Evolutionary conservation across 2,329 filamentous ascomycete genomes (phyloP), one percentile per base, ranked within the genome.

Genomic region (Ophiostoma himal-ulmi): DNA sequence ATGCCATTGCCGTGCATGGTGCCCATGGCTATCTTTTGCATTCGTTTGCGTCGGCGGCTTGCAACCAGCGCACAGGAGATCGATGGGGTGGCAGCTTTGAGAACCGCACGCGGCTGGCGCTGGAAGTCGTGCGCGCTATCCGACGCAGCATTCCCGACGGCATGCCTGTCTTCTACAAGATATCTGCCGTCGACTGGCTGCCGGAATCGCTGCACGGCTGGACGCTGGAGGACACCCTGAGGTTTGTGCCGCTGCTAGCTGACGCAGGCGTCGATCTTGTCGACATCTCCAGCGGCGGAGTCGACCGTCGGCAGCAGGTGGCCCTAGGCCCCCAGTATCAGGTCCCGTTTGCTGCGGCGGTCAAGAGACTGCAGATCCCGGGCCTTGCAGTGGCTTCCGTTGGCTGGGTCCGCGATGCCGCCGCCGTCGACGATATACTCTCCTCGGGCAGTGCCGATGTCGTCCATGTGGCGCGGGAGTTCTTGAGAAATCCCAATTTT

Each of bases 11-110:
- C 78, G 87, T 96, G 68, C 92, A 95, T 80, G 86, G 85, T 74
- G 92, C 91, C 0, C 92, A 95, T 75, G 91, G 92, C 0, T 95
- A 94, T 76, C 84, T 95, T 0, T 80, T 94, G 0, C 87, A 89
- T 75, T 80, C 82, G 1, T 95, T 94, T 81, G 72, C 93, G 3
- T 88, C 86, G 0, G 91, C 91, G 0, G 84, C 85, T 0, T 83
- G 83, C n/a, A 95, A 95, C 79, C 81, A 86, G 68, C 84, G 92
- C n/a, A 90, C 83, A 0, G 52, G 52, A 1, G 89, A 91, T 75
- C 76, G 83, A 71, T 92, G 91, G 75, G 89, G 89, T 30, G 89
- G 89, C 1, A 85, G 81, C 67, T 90, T 90, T 73, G 89, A 91
- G 80, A 94, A 94, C 79, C 86, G 91, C 54, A 86, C 82, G 0